Conservation (phyloP, 2,329 filamentous ascomycete genomes). For the Sporothrix brasiliensis region DNA sequence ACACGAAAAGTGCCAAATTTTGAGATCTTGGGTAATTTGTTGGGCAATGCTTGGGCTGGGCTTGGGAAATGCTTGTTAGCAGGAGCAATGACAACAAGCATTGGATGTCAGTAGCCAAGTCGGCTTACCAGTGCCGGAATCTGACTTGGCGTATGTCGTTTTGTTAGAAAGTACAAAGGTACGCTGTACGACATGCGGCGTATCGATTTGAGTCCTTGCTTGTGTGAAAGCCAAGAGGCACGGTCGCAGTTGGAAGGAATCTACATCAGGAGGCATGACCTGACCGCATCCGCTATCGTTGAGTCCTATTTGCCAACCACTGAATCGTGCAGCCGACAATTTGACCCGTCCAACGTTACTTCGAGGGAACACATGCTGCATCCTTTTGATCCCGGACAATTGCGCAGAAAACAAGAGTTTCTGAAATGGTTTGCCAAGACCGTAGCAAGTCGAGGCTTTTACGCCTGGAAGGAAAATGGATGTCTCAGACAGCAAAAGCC, state of each 20-base stretch:
- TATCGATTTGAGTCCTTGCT: not conserved
- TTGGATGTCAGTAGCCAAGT: slow-evolving; percentile 1
- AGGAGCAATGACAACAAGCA: too few relatives aligned
- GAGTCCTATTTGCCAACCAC: not conserved
- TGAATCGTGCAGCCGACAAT: not conserved
- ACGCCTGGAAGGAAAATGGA: not conserved
- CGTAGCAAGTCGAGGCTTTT: not conserved
- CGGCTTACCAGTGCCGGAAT: not conserved
- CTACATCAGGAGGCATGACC: not conserved
- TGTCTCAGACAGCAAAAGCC: slow-evolving; percentile 14
- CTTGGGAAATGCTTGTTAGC: slow-evolving; percentile 3
- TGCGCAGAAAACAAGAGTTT: not conserved
- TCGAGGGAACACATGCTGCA: not conserved
- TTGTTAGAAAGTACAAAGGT: too few relatives aligned
- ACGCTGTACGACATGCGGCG: too few relatives aligned
- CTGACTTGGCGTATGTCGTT: not conserved
- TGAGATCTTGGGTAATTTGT: not conserved
- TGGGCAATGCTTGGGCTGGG: not conserved
- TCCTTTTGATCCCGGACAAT: not conserved
- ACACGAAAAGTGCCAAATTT: not conserved
- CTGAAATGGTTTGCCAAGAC: not conserved
- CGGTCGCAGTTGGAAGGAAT: not conserved
- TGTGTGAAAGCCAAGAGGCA: not conserved
- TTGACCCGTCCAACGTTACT: slow-evolving; percentile 21
- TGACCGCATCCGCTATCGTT: slow-evolving; percentile 6